phyloP scores from a whole-genome alignment of 2,329 filamentous ascomycete genomes.

The Colletotrichum endophyticum region DNA sequence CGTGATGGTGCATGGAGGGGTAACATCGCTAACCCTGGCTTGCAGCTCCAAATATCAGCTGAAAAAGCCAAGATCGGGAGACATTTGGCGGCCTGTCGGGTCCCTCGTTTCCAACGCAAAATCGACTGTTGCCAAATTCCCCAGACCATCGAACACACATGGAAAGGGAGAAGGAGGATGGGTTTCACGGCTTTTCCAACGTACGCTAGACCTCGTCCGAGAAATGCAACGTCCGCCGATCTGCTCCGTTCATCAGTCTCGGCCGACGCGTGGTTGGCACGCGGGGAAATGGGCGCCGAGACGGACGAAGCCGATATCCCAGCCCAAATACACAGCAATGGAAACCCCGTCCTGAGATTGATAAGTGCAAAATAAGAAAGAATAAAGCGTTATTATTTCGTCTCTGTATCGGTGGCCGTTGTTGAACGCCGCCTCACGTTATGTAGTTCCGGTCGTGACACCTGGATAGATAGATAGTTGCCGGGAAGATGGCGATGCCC shows the following conservation, averaged over 20 bases:
- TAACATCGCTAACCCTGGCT: not conserved
- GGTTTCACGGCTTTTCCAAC: not conserved
- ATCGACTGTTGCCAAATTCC: not conserved
- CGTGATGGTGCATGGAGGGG: not conserved
- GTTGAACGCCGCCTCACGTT: constrained; percentile 9
- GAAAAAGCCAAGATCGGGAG: not conserved
- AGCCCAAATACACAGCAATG: not conserved
- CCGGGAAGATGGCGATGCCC: constrained; percentile 9
- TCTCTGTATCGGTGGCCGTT: not conserved
- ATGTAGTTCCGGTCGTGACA: not conserved
- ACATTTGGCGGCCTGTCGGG: not conserved
- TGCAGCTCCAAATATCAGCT: not conserved
- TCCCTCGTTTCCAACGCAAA: not conserved
- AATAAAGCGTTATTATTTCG: not conserved
- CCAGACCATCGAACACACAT: not conserved
- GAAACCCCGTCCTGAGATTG: not conserved
- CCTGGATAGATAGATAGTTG: not conserved
- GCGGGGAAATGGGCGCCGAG: not conserved
- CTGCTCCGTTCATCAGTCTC: not conserved
- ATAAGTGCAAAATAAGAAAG: not conserved
- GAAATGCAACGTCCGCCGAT: not conserved
- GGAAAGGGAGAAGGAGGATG: not conserved
- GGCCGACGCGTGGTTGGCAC: not conserved
- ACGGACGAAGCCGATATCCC: not conserved
- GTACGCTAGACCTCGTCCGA: not conserved